A percentile compares a stretch with the other conserved stretches of the same genome.
Conservation (phyloP, 805 yeast genomes). For the Lipomyces oligophaga region DNA sequence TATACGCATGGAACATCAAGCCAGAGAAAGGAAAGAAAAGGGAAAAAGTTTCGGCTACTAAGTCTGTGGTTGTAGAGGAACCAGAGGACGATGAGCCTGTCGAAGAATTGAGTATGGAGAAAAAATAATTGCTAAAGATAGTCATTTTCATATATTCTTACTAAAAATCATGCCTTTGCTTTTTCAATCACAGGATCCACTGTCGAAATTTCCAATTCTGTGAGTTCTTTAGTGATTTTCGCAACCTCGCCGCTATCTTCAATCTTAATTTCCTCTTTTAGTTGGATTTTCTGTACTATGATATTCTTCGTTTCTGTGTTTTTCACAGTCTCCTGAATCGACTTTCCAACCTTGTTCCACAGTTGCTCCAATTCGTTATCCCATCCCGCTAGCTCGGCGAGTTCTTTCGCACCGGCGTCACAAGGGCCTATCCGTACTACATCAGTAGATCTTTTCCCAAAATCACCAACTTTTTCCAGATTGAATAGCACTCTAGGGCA, state of each 20-base stretch:
- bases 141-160: not conserved
- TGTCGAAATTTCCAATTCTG: not conserved
- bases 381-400: slow-evolving; percentile 66
- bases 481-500: slow-evolving; percentile 66
- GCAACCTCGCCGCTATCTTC: not conserved
- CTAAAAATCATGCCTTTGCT: not conserved
- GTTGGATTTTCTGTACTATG: not conserved
- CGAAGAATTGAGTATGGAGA: slow-evolving; percentile 8
- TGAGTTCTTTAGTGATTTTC: not conserved
- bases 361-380: slow-evolving; percentile 22
- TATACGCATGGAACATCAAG: slow-evolving; percentile 68
- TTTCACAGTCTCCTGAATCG: not conserved
- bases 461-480: slow-evolving; percentile 70
- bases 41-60: not conserved
- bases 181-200: not conserved
- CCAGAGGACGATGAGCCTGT: slow-evolving; percentile 11
- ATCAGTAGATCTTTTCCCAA: slow-evolving; percentile 56
- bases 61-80: slow-evolving; percentile 1
- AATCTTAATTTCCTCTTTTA: not conserved
- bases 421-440: slow-evolving; percentile 58
- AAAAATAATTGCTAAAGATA: not conserved
- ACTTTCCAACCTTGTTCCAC: slow-evolving; percentile 13
- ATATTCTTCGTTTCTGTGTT: not conserved
- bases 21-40: slow-evolving; percentile 24
- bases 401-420: slow-evolving; percentile 56